Percentiles rank a stretch among this genome's conserved stretches.
phyloP scores from a whole-genome alignment of 2,329 filamentous ascomycete species.

The Pyricularia sp. region DNA sequence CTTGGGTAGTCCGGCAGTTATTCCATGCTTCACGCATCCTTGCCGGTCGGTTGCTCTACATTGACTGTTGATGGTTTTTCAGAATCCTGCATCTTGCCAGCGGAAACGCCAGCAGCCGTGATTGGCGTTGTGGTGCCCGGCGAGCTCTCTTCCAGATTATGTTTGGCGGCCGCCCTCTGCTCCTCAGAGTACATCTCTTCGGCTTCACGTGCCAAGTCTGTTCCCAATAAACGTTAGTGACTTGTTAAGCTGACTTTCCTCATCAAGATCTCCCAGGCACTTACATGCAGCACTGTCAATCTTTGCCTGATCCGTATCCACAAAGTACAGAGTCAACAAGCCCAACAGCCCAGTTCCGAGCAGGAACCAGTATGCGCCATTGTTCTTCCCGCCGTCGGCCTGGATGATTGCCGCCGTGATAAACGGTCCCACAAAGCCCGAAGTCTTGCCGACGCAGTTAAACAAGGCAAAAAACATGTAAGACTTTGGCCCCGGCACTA shows the following conservation, averaged over 20 bases:
- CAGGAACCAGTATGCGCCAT: slow-evolving; percentile 11
- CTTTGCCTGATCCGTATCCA: slow-evolving; percentile 12
- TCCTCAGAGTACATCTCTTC: slow-evolving; percentile 49
- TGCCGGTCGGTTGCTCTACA: background rate
- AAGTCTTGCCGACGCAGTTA: slow-evolving; percentile 13
- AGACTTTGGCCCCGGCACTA: slow-evolving; percentile 11
- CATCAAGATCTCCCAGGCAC: background rate
- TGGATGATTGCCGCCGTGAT: slow-evolving; percentile 13
- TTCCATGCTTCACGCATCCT: background rate
- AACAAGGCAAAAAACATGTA: slow-evolving; percentile 13
- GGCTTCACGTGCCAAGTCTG: slow-evolving; percentile 25
- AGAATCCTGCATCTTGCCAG: background rate
- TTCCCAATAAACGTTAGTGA: background rate
- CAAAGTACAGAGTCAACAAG: slow-evolving; percentile 8
- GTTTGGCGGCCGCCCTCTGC: slow-evolving; percentile 47
- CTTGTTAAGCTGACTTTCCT: background rate
- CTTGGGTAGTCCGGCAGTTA: no score
- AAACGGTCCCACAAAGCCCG: slow-evolving; percentile 13
- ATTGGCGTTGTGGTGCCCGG: background rate
- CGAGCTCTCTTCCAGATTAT: slow-evolving; percentile 14
- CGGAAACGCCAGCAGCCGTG: background rate
- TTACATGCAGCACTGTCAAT: slow-evolving; percentile 8
- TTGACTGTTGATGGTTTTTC: background rate
- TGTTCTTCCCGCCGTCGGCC: slow-evolving; percentile 7
- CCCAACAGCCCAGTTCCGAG: slow-evolving; percentile 10